Base-by-base conservation (phyloP, 148 eudicot genomes). In the Heliosperma pusillum region DNA sequence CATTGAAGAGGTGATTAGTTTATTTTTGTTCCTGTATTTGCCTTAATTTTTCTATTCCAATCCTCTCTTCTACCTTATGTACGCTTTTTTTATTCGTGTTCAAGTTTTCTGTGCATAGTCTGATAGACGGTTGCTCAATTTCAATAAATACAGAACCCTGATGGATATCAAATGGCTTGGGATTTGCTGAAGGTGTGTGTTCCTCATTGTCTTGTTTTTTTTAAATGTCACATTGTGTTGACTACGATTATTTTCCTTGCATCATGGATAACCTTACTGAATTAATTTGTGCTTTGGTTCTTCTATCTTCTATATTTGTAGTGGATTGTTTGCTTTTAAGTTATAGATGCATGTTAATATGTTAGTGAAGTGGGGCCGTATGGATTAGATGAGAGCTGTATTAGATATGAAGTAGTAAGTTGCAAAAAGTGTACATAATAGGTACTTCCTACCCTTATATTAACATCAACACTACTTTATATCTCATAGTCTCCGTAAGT, bases 141-240 rank as follows among this genome's bases (percentile, higher is more conserved):
- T 63, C 11, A 11, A 74, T 75, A 71, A 22, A 72, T 78, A 75
- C 98, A 96, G 99, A 92, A 96, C 83, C 97, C 91, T 24, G 90
- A 80, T 63, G 84, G 84, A 73, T 85, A 92, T 82, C 79, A 70
- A 79, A 70, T 78, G 10, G 99, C 99, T 59, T 96, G 99, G 99
- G 80, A 66, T 57, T 79, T 83, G 73, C 85, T 96, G 62, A 88
- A 89, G 97, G 99, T 90, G 71, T 30, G 93, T 78, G 20, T 50
- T 72, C 21, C 22, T 58, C 71, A n/a, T 20, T 13, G 16, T 29
- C 47, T 10, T 7, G 6, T 36, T 7, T 58, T 19, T 55, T 4
- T 58, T 58, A 58, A 58, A 36, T 36, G 42, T 36, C 42, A 36
- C 42, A 36, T 36, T 36, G 42, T 5, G 42, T 36, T 58, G 26